These are phyloP conservation scores for Arctostaphylos glauca DNA, from an alignment of 148 eudicot species.

Conservation along the genomic window DNA sequence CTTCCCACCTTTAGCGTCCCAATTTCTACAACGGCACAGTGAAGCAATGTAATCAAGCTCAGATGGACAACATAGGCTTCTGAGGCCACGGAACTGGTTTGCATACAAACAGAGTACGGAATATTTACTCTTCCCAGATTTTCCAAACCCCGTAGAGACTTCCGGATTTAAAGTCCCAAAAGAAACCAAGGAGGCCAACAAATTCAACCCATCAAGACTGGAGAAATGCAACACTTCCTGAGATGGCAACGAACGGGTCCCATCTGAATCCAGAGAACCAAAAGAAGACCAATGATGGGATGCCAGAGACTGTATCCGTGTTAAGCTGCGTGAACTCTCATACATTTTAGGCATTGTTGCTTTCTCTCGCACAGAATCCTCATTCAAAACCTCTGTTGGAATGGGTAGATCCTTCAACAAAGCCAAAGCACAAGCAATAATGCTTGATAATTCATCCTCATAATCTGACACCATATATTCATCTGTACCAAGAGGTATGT, in stretches of 20 bases:
- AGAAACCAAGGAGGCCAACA: constrained; percentile 51
- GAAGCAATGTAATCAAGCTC: constrained; percentile 89
- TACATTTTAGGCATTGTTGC: constrained; percentile 13
- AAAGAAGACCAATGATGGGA: constrained; percentile 48
- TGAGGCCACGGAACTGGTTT: constrained; percentile 58
- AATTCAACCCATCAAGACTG: constrained; percentile 55
- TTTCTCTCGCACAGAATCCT: constrained; percentile 33
- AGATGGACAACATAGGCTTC: constrained; percentile 71
- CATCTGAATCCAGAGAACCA: constrained; percentile 44
- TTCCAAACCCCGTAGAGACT: constrained; percentile 62
- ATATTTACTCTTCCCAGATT: constrained; percentile 57
- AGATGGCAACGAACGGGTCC: constrained; percentile 44
- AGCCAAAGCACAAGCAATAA: constrained; percentile 79
- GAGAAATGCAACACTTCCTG: constrained; percentile 46
- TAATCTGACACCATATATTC: constrained; percentile 68
- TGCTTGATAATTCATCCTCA: constrained; percentile 87
- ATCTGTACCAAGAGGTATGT: constrained; percentile 59
- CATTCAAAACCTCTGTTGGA: constrained; percentile 27
- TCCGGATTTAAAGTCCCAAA: constrained; percentile 51
- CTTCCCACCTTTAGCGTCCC: constrained; percentile 99
- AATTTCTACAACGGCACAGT: constrained; percentile 78
- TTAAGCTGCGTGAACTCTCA: constrained; percentile 34
- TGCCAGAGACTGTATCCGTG: constrained; percentile 49
- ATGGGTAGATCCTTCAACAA: constrained; percentile 38
- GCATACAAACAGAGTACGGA: constrained; percentile 77